Conservation (phyloP, 139 green algal genomes). For the Chlamydomonas sp. region DNA sequence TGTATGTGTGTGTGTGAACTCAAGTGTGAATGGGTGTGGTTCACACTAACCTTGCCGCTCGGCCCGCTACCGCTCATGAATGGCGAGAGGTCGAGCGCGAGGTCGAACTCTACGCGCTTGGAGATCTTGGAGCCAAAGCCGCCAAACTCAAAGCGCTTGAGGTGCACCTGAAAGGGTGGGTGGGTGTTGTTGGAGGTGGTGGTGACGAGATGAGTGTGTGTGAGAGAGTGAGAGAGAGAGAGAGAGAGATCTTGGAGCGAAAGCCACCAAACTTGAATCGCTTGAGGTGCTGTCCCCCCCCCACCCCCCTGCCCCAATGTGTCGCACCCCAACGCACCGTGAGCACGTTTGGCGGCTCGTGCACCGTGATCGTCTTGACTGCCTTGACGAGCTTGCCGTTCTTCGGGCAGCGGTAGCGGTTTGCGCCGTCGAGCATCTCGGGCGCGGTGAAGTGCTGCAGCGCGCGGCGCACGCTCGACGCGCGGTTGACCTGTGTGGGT, state of each 20-base stretch:
- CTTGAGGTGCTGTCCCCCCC: too few species aligned
- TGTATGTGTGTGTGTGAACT: too few species aligned
- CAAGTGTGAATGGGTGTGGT: too few species aligned
- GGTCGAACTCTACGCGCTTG: constrained; percentile 62
- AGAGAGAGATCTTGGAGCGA: too few species aligned
- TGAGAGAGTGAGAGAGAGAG: too few species aligned
- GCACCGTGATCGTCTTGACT: constrained; percentile 71
- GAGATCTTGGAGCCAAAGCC: constrained; percentile 61
- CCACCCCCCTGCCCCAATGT: too few species aligned
- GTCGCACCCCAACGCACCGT: too few species aligned
- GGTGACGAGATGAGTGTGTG: too few species aligned
- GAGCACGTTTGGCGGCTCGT: constrained; percentile 75
- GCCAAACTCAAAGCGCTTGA: constrained; percentile 87
- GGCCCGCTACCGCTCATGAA: constrained; percentile 45
- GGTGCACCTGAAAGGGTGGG: too few species aligned
- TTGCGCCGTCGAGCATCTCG: constrained; percentile 77
- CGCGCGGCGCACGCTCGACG: constrained; percentile 45
- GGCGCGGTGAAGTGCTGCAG: constrained; percentile 67
- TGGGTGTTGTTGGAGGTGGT: too few species aligned
- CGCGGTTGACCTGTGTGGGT: too few species aligned
- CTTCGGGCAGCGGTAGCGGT: constrained; percentile 83
- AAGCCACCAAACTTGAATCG: too few species aligned
- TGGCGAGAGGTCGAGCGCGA: constrained; percentile 65
- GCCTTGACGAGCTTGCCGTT: constrained; percentile 67
- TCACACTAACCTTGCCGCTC: constrained; percentile 5